A percentile compares a stretch with the other conserved stretches of the same genome.
Evolutionary conservation across 305 asterid genomes (phyloP).

Genomic region (Solanum aculeatissimum): DNA sequence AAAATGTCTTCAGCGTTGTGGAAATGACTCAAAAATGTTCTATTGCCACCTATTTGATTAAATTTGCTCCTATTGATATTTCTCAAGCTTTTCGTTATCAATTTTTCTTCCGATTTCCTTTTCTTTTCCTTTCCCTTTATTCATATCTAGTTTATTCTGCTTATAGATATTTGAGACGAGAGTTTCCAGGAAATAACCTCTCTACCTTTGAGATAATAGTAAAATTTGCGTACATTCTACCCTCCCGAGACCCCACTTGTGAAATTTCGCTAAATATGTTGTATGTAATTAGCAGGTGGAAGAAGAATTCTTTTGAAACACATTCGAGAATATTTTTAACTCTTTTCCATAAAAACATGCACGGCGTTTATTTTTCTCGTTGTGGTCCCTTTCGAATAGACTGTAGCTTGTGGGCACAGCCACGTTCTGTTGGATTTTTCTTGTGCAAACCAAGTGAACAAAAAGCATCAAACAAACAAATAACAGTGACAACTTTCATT

Average conservation of each 20-base stretch:
- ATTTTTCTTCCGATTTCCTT: too few species aligned
- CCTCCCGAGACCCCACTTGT: too few species aligned
- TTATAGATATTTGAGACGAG: too few species aligned
- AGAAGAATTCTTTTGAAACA: background rate
- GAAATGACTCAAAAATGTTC: background rate
- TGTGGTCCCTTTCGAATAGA: background rate
- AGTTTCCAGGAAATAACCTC: too few species aligned
- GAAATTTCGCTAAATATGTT: too few species aligned
- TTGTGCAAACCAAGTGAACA: background rate
- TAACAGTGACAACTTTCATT: background rate
- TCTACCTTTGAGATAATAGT: too few species aligned
- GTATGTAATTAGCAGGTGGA: background rate
- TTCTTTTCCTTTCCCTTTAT: too few species aligned
- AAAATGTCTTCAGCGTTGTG: background rate
- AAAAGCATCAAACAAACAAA: background rate
- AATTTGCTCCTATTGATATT: background rate
- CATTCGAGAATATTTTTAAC: background rate
- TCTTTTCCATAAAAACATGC: background rate
- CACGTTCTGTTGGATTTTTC: background rate
- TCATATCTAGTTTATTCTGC: too few species aligned
- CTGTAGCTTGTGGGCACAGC: background rate
- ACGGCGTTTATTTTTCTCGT: background rate
- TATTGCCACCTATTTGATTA: background rate
- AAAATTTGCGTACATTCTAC: too few species aligned
- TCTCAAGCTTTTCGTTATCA: too few species aligned